Conservation (phyloP, 306 rosid genomes). For the Prunus kanzakura region DNA sequence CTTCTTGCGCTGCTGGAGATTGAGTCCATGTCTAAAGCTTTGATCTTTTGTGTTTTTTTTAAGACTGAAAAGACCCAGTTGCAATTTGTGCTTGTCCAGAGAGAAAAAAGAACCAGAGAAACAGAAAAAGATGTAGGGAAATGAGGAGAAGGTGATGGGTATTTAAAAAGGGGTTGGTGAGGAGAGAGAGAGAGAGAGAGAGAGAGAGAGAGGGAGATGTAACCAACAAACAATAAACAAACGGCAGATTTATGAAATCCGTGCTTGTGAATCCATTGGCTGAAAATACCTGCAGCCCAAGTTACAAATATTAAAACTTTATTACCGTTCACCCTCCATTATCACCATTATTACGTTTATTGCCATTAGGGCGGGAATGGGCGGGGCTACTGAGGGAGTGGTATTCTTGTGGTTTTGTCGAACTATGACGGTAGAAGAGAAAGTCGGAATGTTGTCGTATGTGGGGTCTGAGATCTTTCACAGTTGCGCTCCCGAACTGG, state of each 20-base stretch:
- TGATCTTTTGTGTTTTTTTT: not conserved
- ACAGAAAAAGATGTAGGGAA: not conserved
- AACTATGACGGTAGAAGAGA: not conserved
- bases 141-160: conserved; percentile 1
- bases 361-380: not conserved
- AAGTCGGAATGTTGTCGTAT: not conserved
- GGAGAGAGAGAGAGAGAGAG: not conserved
- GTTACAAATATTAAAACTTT: not conserved
- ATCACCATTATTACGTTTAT: not conserved
- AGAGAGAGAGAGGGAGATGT: conserved; percentile 10
- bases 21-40: conserved; percentile 43
- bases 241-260: conserved; percentile 46
- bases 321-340: not conserved
- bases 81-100: not conserved
- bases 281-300: conserved; percentile 35
- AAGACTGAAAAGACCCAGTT: not conserved
- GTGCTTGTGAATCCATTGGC: conserved; percentile 69
- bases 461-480: conserved; percentile 1
- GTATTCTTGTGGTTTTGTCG: conserved; percentile 8
- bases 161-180: conserved; percentile 35
- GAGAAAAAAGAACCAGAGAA: not conserved
- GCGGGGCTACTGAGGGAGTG: not conserved
- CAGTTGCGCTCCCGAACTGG: conserved; percentile 14
- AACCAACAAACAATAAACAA: conserved; percentile 44
- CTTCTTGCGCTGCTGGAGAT: conserved; percentile 18